Evolutionary conservation across 331 rosid species (phyloP).

Genomic region (Cydonia oblonga): DNA sequence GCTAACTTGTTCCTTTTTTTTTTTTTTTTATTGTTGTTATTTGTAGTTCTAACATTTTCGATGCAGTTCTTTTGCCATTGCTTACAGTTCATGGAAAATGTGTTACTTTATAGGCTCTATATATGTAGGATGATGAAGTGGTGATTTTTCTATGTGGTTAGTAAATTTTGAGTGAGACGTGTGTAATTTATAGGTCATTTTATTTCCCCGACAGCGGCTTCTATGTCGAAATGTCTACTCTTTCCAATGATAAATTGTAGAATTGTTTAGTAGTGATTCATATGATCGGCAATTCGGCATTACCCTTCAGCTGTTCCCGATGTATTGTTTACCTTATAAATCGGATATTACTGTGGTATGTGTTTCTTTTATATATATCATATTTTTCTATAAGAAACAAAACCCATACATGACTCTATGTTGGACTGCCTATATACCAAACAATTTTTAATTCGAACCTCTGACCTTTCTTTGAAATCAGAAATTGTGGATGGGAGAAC

Average conservation of each 20-base stretch:
- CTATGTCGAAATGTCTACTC: neutral
- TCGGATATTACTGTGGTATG: neutral
- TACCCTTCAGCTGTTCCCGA: neutral
- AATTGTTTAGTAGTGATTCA: neutral
- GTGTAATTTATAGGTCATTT: neutral
- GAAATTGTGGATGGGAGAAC: neutral
- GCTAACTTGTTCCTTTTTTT: neutral
- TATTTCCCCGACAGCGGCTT: neutral
- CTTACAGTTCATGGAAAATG: neutral
- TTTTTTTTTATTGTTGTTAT: neutral
- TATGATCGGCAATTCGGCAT: neutral
- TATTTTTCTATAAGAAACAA: neutral
- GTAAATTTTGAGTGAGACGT: neutral
- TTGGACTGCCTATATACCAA: neutral
- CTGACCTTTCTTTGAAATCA: neutral
- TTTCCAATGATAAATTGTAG: neutral
- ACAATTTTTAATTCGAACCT: neutral
- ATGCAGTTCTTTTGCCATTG: neutral
- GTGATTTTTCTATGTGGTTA: neutral
- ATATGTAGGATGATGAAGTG: neutral
- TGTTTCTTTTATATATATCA: too few relatives aligned
- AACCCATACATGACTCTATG: neutral
- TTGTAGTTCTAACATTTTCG: neutral
- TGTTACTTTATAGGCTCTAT: neutral
- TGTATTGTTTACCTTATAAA: neutral